These are phyloP conservation scores for Penicillium psychrofluorescens DNA, from an alignment of 495 filamentous ascomycete genomes.

Conservation along the genomic window DNA sequence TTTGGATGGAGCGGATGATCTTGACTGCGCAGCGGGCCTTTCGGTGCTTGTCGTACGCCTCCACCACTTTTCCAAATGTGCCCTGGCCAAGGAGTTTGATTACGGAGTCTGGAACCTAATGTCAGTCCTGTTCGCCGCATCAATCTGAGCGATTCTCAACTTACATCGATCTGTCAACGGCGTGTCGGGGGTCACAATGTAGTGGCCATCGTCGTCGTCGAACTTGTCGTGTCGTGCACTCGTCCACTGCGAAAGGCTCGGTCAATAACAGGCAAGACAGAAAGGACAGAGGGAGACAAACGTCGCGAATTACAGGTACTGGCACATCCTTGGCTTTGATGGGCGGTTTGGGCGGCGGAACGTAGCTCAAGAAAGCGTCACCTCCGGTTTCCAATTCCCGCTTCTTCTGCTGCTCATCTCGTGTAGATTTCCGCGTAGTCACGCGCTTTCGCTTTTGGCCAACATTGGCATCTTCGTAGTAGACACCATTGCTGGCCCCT, in stretches of 20 bases:
- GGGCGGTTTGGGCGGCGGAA: conserved; percentile 76
- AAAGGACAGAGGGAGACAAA: conserved; percentile 42
- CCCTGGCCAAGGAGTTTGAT: conserved; percentile 86
- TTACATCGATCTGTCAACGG: conserved; percentile 83
- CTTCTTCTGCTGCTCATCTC: conserved; percentile 76
- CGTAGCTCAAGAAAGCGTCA: conserved; percentile 70
- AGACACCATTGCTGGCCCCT: conserved; percentile 46
- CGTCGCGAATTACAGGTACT: conserved; percentile 74
- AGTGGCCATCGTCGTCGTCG: conserved; percentile 96
- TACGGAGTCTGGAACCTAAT: conserved; percentile 62
- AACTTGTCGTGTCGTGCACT: conserved; percentile 51
- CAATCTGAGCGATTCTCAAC: conserved; percentile 21
- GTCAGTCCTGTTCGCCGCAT: conserved; percentile 1
- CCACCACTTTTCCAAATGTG: conserved; percentile 96
- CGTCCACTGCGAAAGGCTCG: conserved; percentile 24
- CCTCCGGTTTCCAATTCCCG: conserved; percentile 58
- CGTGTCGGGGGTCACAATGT: conserved; percentile 78
- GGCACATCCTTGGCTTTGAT: conserved; percentile 89
- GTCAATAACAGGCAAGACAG: conserved; percentile 10
- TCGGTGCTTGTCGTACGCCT: conserved; percentile 71
- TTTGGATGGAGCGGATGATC: conserved; percentile 95
- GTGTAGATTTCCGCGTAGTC: conserved; percentile 65
- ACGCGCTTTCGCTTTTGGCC: conserved; percentile 85
- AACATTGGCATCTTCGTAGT: conserved; percentile 47
- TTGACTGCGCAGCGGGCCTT: conserved; percentile 85